Conservation (phyloP, 176 grass and related monocot genomes). For the Panicum miliaceum region DNA sequence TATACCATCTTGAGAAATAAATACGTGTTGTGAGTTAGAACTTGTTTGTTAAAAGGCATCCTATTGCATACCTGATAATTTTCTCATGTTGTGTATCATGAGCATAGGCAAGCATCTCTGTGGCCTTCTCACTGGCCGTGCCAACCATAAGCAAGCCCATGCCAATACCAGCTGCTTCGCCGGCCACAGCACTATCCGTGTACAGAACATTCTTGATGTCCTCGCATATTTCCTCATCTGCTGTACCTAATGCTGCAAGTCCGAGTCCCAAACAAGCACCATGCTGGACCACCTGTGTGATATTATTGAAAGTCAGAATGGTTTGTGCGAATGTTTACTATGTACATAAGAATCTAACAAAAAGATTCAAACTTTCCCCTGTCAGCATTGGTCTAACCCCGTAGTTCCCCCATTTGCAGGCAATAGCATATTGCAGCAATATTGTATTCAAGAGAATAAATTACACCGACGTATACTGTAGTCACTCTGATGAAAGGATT, state of each 20-base stretch:
- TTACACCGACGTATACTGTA: not conserved
- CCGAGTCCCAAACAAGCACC: conserved; percentile 96
- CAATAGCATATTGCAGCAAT: too few species aligned
- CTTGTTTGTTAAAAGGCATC: conserved; percentile 9
- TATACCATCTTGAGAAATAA: not conserved
- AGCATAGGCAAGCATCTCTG: conserved; percentile 82
- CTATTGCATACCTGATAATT: conserved; percentile 62
- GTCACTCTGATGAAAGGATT: not conserved
- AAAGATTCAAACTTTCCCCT: too few species aligned
- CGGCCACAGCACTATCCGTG: conserved; percentile 88
- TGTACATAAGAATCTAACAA: not conserved
- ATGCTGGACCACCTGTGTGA: conserved; percentile 91
- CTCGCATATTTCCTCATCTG: conserved; percentile 93
- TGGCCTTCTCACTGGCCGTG: conserved; percentile 74
- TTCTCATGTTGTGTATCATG: conserved; percentile 96
- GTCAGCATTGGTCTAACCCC: too few species aligned
- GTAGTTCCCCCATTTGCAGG: too few species aligned
- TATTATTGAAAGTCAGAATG: conserved; percentile 54
- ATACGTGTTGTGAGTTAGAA: not conserved
- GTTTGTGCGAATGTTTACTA: not conserved
- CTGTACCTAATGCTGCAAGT: conserved; percentile 87
- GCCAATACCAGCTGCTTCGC: conserved; percentile 95
- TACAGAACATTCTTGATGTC: conserved; percentile 92
- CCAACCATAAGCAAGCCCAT: conserved; percentile 89
- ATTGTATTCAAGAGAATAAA: not conserved